A percentile compares a stretch with the other conserved stretches of the same genome.
Evolutionary conservation across 2,329 filamentous ascomycete genomes (phyloP).

Genomic region (Scedosporium apiospermum): DNA sequence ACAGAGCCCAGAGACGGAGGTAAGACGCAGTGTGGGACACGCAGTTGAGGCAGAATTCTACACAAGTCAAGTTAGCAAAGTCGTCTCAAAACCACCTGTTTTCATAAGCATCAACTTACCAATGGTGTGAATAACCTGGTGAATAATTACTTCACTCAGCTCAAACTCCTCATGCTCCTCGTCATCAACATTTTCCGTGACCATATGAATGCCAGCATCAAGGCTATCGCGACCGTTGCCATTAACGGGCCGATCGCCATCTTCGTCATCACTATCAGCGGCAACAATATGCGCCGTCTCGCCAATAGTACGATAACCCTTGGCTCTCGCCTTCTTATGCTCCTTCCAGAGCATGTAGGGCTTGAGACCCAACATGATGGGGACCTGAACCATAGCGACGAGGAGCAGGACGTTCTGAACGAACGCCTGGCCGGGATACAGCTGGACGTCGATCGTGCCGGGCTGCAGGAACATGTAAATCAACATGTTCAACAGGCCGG

Average conservation of each 20-base stretch:
- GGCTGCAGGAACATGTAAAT: slow-evolving; percentile 99
- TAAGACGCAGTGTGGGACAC: slow-evolving; percentile 98
- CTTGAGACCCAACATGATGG: slow-evolving; percentile 86
- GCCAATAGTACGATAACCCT: slow-evolving; percentile 88
- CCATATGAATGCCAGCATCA: slow-evolving; percentile 68
- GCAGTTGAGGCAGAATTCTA: slow-evolving; percentile 97
- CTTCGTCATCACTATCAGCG: slow-evolving; percentile 77
- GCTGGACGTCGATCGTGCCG: slow-evolving; percentile 58
- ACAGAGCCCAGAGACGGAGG: slow-evolving; percentile 94
- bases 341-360: slow-evolving; percentile 91
- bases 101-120: slow-evolving; percentile 46
- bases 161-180: slow-evolving; percentile 93
- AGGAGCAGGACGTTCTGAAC: slow-evolving; percentile 75
- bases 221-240: slow-evolving; percentile 34
- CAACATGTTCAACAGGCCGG: slow-evolving; percentile 93
- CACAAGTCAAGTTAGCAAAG: slow-evolving; percentile 17
- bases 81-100: background rate
- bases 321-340: slow-evolving; percentile 77
- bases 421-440: slow-evolving; percentile 68
- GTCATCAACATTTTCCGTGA: slow-evolving; percentile 63
- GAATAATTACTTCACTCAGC: slow-evolving; percentile 95
- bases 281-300: slow-evolving; percentile 83
- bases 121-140: slow-evolving; percentile 97
- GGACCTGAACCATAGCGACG: slow-evolving; percentile 77
- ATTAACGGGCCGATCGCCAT: slow-evolving; percentile 25